Conservation (phyloP, 2,329 filamentous ascomycete species). For the Trichoderma breve region DNA sequence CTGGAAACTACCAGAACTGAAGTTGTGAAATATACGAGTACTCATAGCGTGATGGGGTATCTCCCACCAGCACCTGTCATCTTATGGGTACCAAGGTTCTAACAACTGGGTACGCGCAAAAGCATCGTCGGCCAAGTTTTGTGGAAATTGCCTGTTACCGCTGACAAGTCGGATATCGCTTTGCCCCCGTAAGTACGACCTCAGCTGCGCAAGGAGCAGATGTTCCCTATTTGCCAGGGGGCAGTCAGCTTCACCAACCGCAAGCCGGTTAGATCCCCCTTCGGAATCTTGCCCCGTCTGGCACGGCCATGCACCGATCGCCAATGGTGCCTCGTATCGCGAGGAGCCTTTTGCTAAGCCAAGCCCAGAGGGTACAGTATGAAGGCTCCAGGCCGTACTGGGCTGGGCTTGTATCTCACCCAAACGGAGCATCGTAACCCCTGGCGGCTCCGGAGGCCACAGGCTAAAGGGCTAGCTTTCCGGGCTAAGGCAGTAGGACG, state of each 20-base stretch:
- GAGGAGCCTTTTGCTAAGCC: slow-evolving; percentile 5
- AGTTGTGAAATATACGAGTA: neutral
- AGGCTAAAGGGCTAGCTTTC: slow-evolving; percentile 7
- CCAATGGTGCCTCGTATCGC: slow-evolving; percentile 15
- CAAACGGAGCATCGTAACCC: slow-evolving; percentile 5
- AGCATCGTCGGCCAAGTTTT: neutral
- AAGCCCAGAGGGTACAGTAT: neutral
- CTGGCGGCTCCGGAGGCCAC: slow-evolving; percentile 4
- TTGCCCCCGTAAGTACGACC: neutral
- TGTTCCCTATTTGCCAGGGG: neutral
- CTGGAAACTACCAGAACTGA: neutral
- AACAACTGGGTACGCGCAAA: neutral
- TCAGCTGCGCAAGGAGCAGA: slow-evolving; percentile 16
- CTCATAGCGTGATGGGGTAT: neutral
- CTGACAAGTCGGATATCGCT: neutral
- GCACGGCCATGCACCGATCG: slow-evolving; percentile 11
- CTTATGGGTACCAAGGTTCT: neutral
- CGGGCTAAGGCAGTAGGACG: neutral
- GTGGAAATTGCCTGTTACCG: slow-evolving; percentile 5
- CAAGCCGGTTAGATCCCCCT: neutral
- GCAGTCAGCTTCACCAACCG: slow-evolving; percentile 12
- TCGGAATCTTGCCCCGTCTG: slow-evolving; percentile 17
- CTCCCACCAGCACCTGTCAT: neutral
- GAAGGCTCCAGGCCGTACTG: neutral
- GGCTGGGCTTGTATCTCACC: slow-evolving; percentile 1